Evolutionary conservation across 257 asterid species (phyloP), one percentile per base, ranked within the genome.

Genomic region (Plectranthus barbatus): DNA sequence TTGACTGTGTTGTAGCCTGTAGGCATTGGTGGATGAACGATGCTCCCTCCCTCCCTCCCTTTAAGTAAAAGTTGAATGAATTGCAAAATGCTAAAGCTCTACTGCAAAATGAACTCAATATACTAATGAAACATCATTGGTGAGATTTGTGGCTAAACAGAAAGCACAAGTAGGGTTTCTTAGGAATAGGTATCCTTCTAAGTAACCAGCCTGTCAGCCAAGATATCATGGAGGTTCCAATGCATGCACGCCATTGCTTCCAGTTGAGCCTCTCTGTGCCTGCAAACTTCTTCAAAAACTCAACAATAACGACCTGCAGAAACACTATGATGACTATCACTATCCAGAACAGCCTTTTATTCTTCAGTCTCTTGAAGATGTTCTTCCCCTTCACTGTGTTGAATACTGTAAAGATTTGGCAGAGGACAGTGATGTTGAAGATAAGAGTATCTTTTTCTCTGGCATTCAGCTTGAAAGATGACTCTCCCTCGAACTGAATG

Each of bases 191-290:
- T 19, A 62, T 33, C 49, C 33, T 62, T 37, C 59, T 34, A 10
- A 62, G 33, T 48, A 62, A 7, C 48, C 68, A 62, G 17, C 68
- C 68, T 12, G 48, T 52, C 23, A 62, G 49, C 68, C 68, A 62
- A 62, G 58, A 48, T 19, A 26, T 18, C 55, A 34, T 34, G 59
- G 59, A 37, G 20, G 48, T 62, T 48, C 4, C 68, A 6, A 62
- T 48, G 37, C 68, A 62, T 9, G 23, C 23, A 7, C 58, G 68
- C 68, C 68, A 62, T 48, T 48, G 68, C 68, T 19, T 34, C 68
- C 59, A 62, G 7, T 48, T 49, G 48, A 62, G 68, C 56, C 58
- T 62, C 59, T 48, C 47, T 2, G 68, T 48, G 34, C 11, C 49
- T 7, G 49, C 68, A 34, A 62, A 62, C 49, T 21, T 48, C 34